Base-by-base conservation (phyloP, 495 filamentous ascomycete genomes). In the Trichoderma parareesei region DNA sequence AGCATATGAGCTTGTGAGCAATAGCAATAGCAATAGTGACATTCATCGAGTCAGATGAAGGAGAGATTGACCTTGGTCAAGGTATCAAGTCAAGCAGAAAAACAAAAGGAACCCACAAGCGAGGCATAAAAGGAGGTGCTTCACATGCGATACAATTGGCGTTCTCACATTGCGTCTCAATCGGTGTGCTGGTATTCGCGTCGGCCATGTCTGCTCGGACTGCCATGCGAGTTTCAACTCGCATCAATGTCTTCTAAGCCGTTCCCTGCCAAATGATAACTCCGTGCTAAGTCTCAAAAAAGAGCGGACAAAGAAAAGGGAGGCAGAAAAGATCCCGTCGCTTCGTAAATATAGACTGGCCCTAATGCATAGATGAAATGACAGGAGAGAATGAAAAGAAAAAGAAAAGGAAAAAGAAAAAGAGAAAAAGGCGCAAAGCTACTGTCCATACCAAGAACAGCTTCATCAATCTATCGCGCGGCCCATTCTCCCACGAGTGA, bases 321-420 rank as follows among this genome's bases (percentile, higher is more conserved):
- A 11, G 11, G 11, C 6, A 41, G 40, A 6, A 41, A 41, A 41
- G 11, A 6, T 7, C 40, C 6, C 40, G 16, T n/a, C 53, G 33
- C 53, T 57, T 27, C 27, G 13, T 13, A 11, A 57, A 57, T 11
- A 57, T 37, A 27, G 27, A 27, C 53, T 57, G 9, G 8, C 53
- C 53, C 53, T 57, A 57, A 57, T 57, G 27, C 53, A 57, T 57
- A 57, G 53, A 63, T 63, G 35, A 46, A 46, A 46, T 11, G 41
- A 46, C 11, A 33, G 33, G 33, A 11, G 11, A 27, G 8, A 35
- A 33, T n/a, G 14, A 16, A 13, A 63, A 3, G 16, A 13, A 63
- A 3, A 27, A 27, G 27, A 46, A 44, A 10, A 27, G n/a, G 2
- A 35, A 33, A 16, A 33, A 46, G 33, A 37, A 46, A 37, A 63